Evolutionary conservation across 345 rosid species (phyloP).

Genomic region (Rubroshorea leprosula): DNA sequence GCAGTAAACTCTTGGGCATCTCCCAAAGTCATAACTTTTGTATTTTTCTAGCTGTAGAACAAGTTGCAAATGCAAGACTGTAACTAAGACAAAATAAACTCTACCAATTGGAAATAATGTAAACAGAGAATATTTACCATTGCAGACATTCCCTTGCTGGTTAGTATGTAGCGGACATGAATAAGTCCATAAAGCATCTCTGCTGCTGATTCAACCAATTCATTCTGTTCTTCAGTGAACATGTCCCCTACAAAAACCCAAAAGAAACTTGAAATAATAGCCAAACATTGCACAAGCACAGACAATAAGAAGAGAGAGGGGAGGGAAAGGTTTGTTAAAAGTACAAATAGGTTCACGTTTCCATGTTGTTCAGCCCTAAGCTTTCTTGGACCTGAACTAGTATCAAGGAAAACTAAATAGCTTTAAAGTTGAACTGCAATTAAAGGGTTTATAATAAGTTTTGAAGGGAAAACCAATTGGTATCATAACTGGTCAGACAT

Average conservation of each 20-base stretch:
- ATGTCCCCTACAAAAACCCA: slow-evolving; percentile 58
- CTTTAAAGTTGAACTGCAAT: not conserved
- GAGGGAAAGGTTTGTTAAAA: not conserved
- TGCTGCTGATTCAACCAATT: slow-evolving; percentile 93
- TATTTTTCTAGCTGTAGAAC: slow-evolving; percentile 55
- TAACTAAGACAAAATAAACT: slow-evolving; percentile 4
- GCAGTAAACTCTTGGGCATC: slow-evolving; percentile 98
- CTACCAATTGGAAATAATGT: not conserved
- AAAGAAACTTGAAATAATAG: not conserved
- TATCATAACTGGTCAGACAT: not conserved
- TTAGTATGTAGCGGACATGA: slow-evolving; percentile 83
- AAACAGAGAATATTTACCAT: slow-evolving; percentile 44
- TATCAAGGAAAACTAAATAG: not conserved
- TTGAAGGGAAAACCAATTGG: not conserved
- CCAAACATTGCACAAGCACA: not conserved
- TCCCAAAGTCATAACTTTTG: slow-evolving; percentile 90
- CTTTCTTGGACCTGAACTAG: no score
- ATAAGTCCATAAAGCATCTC: slow-evolving; percentile 96
- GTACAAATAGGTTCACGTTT: not conserved
- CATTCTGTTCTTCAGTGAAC: slow-evolving; percentile 95
- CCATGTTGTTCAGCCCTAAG: no score
- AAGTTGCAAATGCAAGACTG: slow-evolving; percentile 12
- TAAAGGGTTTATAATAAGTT: not conserved
- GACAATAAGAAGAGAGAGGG: slow-evolving; percentile 3
- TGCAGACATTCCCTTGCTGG: slow-evolving; percentile 91